These are phyloP conservation scores for Saccharomycopsis javanensis DNA, from an alignment of 805 yeast species.

Conservation along the genomic window DNA sequence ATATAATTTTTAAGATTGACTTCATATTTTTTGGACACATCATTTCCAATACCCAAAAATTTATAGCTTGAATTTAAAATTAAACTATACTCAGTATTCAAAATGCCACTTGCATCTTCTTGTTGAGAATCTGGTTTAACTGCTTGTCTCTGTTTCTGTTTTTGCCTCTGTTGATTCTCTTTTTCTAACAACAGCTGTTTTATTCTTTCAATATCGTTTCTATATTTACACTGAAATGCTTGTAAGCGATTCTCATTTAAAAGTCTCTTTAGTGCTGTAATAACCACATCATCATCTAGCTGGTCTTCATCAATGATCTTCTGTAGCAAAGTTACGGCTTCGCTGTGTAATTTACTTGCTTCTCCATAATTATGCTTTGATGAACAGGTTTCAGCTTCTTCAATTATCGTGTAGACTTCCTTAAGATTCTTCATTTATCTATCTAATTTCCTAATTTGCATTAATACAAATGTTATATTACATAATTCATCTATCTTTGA, in stretches of 20 bases:
- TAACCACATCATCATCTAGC: neutral
- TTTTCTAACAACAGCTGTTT: neutral
- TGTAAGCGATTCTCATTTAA: neutral
- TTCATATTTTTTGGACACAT: neutral
- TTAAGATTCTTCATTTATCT: neutral
- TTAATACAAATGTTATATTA: neutral
- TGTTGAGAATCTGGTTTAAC: neutral
- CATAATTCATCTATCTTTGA: too few species aligned
- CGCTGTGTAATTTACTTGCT: slow-evolving; percentile 2
- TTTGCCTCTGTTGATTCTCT: neutral
- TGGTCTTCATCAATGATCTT: neutral
- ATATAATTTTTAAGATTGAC: neutral
- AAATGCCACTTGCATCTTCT: neutral
- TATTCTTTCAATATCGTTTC: neutral
- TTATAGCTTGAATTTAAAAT: slow-evolving; percentile 4
- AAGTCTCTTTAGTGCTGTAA: neutral
- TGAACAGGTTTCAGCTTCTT: slow-evolving; percentile 5
- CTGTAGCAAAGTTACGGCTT: neutral
- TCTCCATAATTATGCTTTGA: slow-evolving; percentile 2
- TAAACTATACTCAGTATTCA: slow-evolving; percentile 10
- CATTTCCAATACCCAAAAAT: neutral
- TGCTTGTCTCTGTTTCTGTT: neutral
- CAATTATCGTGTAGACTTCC: slow-evolving; percentile 3
- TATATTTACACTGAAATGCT: slow-evolving; percentile 1
- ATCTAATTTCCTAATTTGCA: neutral